phyloP scores from a whole-genome alignment of 306 rosid genomes.

The Biancaea sappan region DNA sequence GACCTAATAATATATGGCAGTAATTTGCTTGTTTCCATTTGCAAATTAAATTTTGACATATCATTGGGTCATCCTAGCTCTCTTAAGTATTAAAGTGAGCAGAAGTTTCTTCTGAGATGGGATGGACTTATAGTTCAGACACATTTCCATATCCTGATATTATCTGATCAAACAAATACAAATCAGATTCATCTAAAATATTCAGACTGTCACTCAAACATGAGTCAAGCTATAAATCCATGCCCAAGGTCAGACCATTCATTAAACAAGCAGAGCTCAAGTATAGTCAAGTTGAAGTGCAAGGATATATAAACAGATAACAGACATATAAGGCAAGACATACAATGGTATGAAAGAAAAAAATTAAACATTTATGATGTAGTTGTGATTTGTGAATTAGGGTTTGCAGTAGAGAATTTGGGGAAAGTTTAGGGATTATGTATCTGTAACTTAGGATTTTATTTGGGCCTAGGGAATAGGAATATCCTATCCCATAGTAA shows the following conservation, averaged over 20 bases:
- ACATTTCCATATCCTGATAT: constrained; percentile 10
- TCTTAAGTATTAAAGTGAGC: neutral
- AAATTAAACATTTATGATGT: neutral
- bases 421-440: neutral
- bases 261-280: neutral
- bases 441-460: neutral
- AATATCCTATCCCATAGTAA: neutral
- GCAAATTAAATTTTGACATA: neutral
- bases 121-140: neutral
- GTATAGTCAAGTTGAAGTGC: constrained; percentile 2
- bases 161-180: neutral
- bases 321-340: neutral
- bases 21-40: constrained; percentile 8
- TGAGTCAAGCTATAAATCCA: neutral
- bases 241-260: neutral
- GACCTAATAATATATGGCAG: constrained; percentile 16
- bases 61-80: neutral
- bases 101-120: constrained; percentile 5
- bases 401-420: neutral
- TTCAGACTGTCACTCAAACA: constrained; percentile 14
- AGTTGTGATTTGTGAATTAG: neutral
- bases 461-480: neutral
- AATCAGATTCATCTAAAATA: constrained; percentile 17
- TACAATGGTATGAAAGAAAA: neutral
- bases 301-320: constrained; percentile 11